Conservation (phyloP, 1,284 basidiomycete species). For the Ceratobasidium sp. region DNA sequence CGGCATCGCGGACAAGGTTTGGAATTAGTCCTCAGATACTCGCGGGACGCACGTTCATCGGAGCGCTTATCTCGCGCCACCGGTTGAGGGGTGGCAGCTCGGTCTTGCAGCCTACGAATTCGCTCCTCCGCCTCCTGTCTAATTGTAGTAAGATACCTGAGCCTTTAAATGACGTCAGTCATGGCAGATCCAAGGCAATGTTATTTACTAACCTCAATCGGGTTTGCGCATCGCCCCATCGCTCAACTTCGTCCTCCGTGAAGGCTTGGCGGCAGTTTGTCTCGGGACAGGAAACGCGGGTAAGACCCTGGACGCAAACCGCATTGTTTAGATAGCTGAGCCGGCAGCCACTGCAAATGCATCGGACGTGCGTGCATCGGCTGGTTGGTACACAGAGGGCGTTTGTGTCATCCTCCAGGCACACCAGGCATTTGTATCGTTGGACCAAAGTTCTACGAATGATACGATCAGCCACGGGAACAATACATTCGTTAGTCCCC, state of each 20-base stretch:
- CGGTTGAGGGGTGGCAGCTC: neutral
- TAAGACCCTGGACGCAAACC: constrained; percentile 18
- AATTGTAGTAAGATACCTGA: constrained; percentile 13
- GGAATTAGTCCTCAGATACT: constrained; percentile 17
- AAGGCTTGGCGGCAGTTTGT: constrained; percentile 16
- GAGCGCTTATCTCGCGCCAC: constrained; percentile 18
- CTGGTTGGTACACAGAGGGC: constrained; percentile 16
- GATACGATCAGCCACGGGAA: too few relatives aligned
- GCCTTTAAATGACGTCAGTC: neutral
- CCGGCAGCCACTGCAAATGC: constrained; percentile 18
- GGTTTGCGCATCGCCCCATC: constrained; percentile 25
- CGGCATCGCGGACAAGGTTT: constrained; percentile 22
- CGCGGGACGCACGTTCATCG: constrained; percentile 29
- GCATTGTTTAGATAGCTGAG: constrained; percentile 1
- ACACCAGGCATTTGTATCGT: neutral
- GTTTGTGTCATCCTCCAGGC: constrained; percentile 10
- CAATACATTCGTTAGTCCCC: too few relatives aligned
- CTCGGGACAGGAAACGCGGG: constrained; percentile 23
- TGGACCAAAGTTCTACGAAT: too few relatives aligned
- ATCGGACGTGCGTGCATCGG: constrained; percentile 15
- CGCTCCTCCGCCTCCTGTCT: neutral
- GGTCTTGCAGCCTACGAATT: neutral
- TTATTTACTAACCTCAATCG: neutral
- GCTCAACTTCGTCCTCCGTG: constrained; percentile 4
- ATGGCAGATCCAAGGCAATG: neutral